These are phyloP conservation scores for Cytospora leucostoma DNA, from an alignment of 2,329 filamentous ascomycete genomes.

Conservation along the genomic window DNA sequence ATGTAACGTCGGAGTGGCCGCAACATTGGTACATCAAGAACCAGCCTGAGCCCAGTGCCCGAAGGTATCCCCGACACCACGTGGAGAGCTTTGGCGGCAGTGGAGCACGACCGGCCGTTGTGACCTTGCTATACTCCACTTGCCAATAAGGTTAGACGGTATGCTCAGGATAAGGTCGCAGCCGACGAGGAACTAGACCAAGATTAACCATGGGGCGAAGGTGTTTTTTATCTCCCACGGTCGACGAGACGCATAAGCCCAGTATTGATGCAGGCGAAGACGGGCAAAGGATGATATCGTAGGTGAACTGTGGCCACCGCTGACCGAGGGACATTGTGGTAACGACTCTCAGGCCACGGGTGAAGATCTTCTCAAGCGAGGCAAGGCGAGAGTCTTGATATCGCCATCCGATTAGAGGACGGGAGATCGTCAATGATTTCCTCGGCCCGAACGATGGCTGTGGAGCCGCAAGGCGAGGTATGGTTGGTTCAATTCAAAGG, in stretches of 20 bases:
- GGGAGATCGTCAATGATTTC: not conserved
- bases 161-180: slow-evolving; percentile 27
- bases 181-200: slow-evolving; percentile 14
- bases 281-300: slow-evolving; percentile 29
- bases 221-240: slow-evolving; percentile 33
- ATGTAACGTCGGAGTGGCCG: slow-evolving; percentile 31
- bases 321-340: slow-evolving; percentile 1
- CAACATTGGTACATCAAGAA: slow-evolving; percentile 35
- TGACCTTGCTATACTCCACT: slow-evolving; percentile 30
- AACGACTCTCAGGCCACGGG: not conserved
- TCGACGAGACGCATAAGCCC: slow-evolving; percentile 35
- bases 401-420: not conserved
- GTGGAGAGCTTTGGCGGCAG: slow-evolving; percentile 31
- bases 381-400: not conserved
- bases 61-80: slow-evolving; percentile 8
- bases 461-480: not conserved
- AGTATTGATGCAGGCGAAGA: slow-evolving; percentile 29
- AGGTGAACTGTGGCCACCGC: slow-evolving; percentile 31
- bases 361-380: not conserved
- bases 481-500: not conserved
- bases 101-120: slow-evolving; percentile 31
- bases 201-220: slow-evolving; percentile 24
- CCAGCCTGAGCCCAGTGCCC: slow-evolving; percentile 24
- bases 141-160: slow-evolving; percentile 31
- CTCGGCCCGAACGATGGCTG: not conserved